Percentiles rank a stretch among this genome's conserved stretches.
These are phyloP conservation scores for Paraphoma sp. DNA, from an alignment of 2,329 filamentous ascomycete species.

Conservation along the genomic window DNA sequence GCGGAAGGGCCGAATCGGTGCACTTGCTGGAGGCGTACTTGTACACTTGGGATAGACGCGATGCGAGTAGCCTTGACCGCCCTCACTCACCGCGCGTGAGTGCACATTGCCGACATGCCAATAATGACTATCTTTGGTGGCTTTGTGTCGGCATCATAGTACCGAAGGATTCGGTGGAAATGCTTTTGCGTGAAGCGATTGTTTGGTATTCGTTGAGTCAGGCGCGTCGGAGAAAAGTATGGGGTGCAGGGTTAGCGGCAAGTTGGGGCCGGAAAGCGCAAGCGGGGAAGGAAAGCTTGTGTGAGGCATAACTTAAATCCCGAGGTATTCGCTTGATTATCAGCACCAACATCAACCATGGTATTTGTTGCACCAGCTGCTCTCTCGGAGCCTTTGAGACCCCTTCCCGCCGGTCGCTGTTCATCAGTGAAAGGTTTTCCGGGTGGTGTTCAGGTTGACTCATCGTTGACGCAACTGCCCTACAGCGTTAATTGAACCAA, in stretches of 20 bases:
- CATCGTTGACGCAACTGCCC: too few species aligned
- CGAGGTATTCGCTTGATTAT: too few species aligned
- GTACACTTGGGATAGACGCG: background rate
- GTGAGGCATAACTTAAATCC: background rate
- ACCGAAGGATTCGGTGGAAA: background rate
- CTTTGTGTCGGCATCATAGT: conserved; percentile 2
- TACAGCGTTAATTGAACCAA: too few species aligned
- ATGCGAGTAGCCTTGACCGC: background rate
- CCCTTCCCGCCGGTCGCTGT: too few species aligned
- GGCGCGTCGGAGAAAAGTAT: conserved; percentile 8
- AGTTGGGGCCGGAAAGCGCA: conserved; percentile 2
- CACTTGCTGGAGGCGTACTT: background rate
- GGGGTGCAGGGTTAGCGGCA: conserved; percentile 6
- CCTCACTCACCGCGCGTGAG: background rate
- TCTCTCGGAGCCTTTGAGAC: too few species aligned
- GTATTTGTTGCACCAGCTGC: too few species aligned
- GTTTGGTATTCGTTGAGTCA: background rate
- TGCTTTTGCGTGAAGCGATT: background rate
- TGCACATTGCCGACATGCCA: conserved; percentile 2
- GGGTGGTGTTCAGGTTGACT: too few species aligned
- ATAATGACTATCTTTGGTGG: background rate
- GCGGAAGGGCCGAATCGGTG: background rate
- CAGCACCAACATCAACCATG: too few species aligned
- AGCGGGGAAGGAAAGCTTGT: conserved; percentile 8
- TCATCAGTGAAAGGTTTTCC: too few species aligned